These are phyloP conservation scores for Prunus mongolica DNA, from an alignment of 306 rosid species.

Conservation along the genomic window DNA sequence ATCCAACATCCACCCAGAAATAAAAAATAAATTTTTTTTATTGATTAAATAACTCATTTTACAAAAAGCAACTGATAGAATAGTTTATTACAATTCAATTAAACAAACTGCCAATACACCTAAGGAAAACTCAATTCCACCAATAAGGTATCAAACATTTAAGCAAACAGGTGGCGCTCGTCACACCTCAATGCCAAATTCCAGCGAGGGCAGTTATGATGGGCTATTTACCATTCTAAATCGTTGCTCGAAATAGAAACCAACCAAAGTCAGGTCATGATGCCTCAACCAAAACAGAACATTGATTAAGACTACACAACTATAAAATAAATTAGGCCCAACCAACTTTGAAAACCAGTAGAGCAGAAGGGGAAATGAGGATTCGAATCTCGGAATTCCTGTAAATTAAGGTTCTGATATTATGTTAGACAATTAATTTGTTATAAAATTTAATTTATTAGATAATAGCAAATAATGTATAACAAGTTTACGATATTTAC, in stretches of 20 bases:
- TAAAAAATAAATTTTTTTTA: too few species aligned
- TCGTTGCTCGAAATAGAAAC: background rate
- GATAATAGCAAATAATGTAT: background rate
- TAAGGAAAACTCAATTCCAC: constrained; percentile 1
- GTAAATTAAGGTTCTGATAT: background rate
- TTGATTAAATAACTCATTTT: background rate
- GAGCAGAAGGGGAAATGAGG: too few species aligned
- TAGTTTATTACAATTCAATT: background rate
- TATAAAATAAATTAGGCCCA: constrained; percentile 7
- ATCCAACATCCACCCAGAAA: background rate
- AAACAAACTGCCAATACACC: background rate
- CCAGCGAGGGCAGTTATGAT: background rate
- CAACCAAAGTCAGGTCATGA: background rate
- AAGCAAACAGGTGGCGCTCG: constrained; percentile 1
- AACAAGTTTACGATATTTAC: background rate
- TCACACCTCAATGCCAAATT: constrained; percentile 7
- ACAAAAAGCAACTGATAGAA: background rate
- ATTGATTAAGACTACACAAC: constrained; percentile 25
- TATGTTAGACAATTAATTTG: background rate
- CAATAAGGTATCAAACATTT: background rate
- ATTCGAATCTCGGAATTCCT: too few species aligned
- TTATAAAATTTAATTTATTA: too few species aligned
- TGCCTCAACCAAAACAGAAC: background rate
- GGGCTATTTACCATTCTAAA: background rate
- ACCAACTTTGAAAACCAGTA: background rate